Evolutionary conservation across 2,329 filamentous ascomycete genomes (phyloP), one percentile per base, ranked within the genome.

Genomic region (Penicillium aurantiogriseum): DNA sequence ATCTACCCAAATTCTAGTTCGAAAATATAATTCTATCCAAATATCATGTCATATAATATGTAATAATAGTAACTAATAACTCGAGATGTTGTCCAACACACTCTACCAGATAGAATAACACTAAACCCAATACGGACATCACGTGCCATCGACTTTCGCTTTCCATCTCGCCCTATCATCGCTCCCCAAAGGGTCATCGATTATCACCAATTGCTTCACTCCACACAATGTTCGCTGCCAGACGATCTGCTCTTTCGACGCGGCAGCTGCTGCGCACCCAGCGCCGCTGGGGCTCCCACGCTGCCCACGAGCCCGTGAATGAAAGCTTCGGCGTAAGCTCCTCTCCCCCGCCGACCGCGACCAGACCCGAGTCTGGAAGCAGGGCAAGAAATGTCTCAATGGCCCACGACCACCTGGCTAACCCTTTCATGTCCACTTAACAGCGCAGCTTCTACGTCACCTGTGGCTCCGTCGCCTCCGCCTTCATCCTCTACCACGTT

Each of bases 381-480:
- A n/a, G 51, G 50, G 51, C 47, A 44, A 44, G 39, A 46, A 58
- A 53, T 42, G 54, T 5, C 44, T 40, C 60, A 59, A 61, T 60
- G 29, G 9, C 46, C 19, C 49, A 29, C 13, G 47, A 58, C 36
- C 11, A 40, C 2, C 51, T 46, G 39, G 56, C 67, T 69, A 63
- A 71, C 58, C 17, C 36, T 51, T 46, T 11, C 48, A 46, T 40
- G 59, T 57, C 36, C 50, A 60, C 36, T 35, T 17, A 65, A 71
- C 63, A 81, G 79, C 75, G 70, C 61, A 77, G 78, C 47, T 79
- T 81, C 67, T 81, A 80, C 63, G 65, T 80, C 54, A 71, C 75
- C 61, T 61, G 79, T 50, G 78, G 76, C 57, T 69, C 73, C 57
- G 67, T 80, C 44, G 76, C 76, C 47, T 67, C 76, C 39, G 72